Base-by-base conservation (phyloP, 768 basidiomycete species). In the Russula sp. region DNA sequence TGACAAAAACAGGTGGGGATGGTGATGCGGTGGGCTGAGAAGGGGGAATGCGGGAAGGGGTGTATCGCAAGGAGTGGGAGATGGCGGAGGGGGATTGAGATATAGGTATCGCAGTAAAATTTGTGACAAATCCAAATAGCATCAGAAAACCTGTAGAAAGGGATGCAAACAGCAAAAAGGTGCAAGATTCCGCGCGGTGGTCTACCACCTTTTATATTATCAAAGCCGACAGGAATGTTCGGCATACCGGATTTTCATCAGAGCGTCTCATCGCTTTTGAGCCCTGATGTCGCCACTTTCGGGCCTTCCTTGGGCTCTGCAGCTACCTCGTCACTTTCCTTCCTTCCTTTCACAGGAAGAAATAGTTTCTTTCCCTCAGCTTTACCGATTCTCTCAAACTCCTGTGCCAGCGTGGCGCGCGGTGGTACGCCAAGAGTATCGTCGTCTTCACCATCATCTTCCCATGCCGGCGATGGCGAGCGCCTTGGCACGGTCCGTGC, bases 321-420 rank as follows among this genome's bases (percentile, higher is more conserved):
- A 18, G 25, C 29, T 11, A 32, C 22, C 38, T 45, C 38, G 1
- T 20, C n/a, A 18, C 51, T 54, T 22, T 29, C 60, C 32, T 41
- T 63, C 41, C 47, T 54, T 20, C 35, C 59, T 2, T 55, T 42
- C 48, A 51, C 53, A 36, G 54, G 51, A 52, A 51, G 29, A 36
- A 53, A 18, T 9, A 7, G 29, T 32, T 18, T 48, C 39, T 54
- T 56, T 43, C 56, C 46, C n/a, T 63, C 61, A 7, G 47, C 45
- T 20, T 63, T 63, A 20, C 61, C 32, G 18, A 65, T 58, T 18
- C 56, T 51, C 35, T 64, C 62, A 36, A 64, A 65, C 38, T 65
- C 62, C 50, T 61, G 56, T 11, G 65, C 58, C 14, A 65, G 48
- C 16, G 61, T 55, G 5, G 52, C 62, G 7, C 65, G 62, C 2